These are phyloP conservation scores for Didymosphaeria variabile DNA, from an alignment of 2,329 filamentous ascomycete species.

Conservation along the genomic window DNA sequence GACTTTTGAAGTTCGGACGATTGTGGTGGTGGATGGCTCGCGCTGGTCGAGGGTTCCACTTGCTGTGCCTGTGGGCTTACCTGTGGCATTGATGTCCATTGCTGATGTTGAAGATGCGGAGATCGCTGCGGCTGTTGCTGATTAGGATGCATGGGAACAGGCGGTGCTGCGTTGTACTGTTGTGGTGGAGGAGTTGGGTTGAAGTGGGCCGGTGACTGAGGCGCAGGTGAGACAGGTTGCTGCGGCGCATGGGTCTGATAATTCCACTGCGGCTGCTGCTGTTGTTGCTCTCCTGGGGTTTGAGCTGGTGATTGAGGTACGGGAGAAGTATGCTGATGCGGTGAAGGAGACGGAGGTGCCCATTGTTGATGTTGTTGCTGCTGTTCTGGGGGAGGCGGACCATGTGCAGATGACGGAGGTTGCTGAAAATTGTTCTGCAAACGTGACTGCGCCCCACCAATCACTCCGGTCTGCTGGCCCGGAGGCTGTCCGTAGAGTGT, in stretches of 20 bases:
- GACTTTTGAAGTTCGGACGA: conserved; percentile 22
- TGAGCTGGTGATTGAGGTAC: conserved; percentile 21
- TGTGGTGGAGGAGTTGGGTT: conserved; percentile 22
- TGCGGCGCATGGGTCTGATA: conserved; percentile 10
- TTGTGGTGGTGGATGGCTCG: conserved; percentile 32
- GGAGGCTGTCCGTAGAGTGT: conserved; percentile 25
- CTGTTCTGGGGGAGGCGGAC: conserved; percentile 19
- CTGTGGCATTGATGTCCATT: conserved; percentile 35
- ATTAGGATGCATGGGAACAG: conserved; percentile 23
- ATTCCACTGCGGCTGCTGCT: conserved; percentile 25
- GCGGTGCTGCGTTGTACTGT: conserved; percentile 21
- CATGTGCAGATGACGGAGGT: conserved; percentile 21
- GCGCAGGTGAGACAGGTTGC: conserved; percentile 16
- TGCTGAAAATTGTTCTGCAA: conserved; percentile 19
- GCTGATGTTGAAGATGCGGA: conserved; percentile 28
- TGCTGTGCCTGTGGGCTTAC: conserved; percentile 26
- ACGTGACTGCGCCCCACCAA: conserved; percentile 25
- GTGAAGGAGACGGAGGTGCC: conserved; percentile 4
- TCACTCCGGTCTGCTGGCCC: conserved; percentile 40
- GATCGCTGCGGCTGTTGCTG: conserved; percentile 23
- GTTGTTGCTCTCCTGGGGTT: background rate
- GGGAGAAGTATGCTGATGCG: conserved; percentile 15
- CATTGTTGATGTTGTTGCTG: conserved; percentile 22
- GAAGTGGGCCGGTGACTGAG: conserved; percentile 21
- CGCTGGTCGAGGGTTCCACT: conserved; percentile 19